A percentile compares a stretch with the other conserved stretches of the same genome.
Evolutionary conservation across 1,139 yeast genomes (phyloP).

Genomic region (Debaryomyces fabryi): DNA sequence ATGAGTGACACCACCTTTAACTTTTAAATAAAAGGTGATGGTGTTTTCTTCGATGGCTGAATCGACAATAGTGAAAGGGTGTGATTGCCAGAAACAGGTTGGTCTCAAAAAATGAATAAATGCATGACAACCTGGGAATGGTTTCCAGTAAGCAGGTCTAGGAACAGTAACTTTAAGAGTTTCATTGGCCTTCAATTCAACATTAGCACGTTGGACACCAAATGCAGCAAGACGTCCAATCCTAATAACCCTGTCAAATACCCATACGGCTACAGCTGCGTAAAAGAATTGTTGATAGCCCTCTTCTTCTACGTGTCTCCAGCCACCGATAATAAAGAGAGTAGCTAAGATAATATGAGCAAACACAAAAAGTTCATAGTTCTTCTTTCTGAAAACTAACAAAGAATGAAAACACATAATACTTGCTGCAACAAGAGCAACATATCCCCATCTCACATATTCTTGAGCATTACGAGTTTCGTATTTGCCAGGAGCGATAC

Average conservation of each 20-base stretch:
- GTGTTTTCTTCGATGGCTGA: conserved; percentile 28
- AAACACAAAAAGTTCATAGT: conserved; percentile 66
- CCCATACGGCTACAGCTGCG: conserved; percentile 48
- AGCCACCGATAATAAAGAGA: conserved; percentile 58
- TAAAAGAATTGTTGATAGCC: conserved; percentile 47
- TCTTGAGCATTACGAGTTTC: conserved; percentile 36
- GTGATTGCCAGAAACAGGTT: conserved; percentile 45
- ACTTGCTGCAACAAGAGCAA: conserved; percentile 42
- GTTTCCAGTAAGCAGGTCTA: conserved; percentile 43
- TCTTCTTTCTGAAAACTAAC: conserved; percentile 53
- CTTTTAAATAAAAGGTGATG: conserved; percentile 34
- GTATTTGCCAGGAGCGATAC: conserved; percentile 30
- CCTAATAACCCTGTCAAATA: conserved; percentile 43
- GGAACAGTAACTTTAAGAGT: conserved; percentile 45
- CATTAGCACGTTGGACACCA: conserved; percentile 42
- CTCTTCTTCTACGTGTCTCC: conserved; percentile 54
- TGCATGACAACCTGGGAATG: conserved; percentile 55
- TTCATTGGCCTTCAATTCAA: conserved; percentile 38
- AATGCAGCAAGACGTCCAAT: conserved; percentile 35
- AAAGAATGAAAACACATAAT: conserved; percentile 51
- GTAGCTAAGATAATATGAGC: conserved; percentile 62
- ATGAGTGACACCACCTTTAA: conserved; percentile 42
- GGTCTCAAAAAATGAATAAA: conserved; percentile 48
- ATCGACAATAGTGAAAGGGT: conserved; percentile 48
- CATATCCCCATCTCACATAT: conserved; percentile 59